Conservation (phyloP, 2,329 filamentous ascomycete genomes). For the Mycosphaerella sp. region DNA sequence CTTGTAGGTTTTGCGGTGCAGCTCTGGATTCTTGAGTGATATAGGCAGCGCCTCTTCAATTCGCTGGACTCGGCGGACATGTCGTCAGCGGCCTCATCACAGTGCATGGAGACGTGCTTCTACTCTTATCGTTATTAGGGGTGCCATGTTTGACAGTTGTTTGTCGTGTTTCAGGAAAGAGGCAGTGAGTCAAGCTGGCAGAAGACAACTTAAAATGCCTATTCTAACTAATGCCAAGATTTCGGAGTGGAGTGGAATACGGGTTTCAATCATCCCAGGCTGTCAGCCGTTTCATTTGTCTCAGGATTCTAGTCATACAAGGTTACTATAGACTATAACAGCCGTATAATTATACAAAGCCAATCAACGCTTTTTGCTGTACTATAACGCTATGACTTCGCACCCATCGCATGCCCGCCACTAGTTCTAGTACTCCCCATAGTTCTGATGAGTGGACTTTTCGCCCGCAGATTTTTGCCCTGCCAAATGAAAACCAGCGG, state of each 20-base stretch:
- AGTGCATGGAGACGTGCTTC: background rate
- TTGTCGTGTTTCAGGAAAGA: background rate
- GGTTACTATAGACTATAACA: no score
- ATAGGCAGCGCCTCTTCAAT: background rate
- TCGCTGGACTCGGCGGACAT: background rate
- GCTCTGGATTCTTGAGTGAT: background rate
- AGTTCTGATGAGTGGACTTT: conserved; percentile 33
- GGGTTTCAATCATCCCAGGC: no score
- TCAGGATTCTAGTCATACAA: background rate
- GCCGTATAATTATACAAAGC: background rate
- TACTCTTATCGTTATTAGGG: background rate
- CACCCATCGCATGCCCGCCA: background rate
- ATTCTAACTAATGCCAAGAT: no score
- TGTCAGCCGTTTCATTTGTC: background rate
- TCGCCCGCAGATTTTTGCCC: conserved; percentile 29
- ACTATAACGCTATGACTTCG: background rate
- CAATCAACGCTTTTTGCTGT: background rate
- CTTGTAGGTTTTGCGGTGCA: background rate
- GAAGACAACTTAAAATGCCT: background rate
- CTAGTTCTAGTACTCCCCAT: no score
- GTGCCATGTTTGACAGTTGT: background rate
- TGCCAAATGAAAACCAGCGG: conserved; percentile 41
- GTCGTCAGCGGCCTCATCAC: background rate
- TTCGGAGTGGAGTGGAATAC: no score
- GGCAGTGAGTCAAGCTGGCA: background rate